phyloP scores from a whole-genome alignment of 495 filamentous ascomycete species.

The Aspergillus asperescens region DNA sequence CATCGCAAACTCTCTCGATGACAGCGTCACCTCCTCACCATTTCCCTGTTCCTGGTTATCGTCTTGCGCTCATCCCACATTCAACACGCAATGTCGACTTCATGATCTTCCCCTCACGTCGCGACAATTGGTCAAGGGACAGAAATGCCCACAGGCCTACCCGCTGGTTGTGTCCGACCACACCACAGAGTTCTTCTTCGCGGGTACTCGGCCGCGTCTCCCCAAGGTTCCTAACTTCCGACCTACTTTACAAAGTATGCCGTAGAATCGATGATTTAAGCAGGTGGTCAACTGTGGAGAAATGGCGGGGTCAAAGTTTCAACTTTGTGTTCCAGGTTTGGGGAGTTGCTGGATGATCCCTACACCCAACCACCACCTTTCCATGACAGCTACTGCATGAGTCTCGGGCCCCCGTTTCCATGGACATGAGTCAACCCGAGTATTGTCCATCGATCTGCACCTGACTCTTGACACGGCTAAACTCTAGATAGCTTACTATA shows the following conservation, averaged over 20 bases:
- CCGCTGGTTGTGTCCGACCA: not conserved
- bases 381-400: constrained; percentile 8
- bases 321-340: not conserved
- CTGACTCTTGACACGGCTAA: too few species aligned
- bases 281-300: not conserved
- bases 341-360: not conserved
- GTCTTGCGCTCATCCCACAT: not conserved
- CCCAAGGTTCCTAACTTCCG: constrained; percentile 1
- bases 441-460: not conserved
- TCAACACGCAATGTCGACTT: constrained; percentile 6
- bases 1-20: not conserved
- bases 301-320: not conserved
- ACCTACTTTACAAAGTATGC: too few species aligned
- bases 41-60: constrained; percentile 8
- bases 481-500: too few species aligned
- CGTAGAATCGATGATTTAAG: not conserved
- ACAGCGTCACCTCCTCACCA: constrained; percentile 6
- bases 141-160: not conserved
- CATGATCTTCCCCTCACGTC: not conserved
- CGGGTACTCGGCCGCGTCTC: not conserved
- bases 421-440: not conserved
- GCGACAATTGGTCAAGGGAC: not conserved
- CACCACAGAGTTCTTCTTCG: constrained; percentile 8
- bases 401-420: constrained; percentile 1
- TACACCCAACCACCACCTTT: not conserved